Evolutionary conservation across 768 basidiomycete species (phyloP).

Genomic region (Agrocybe chaxingu): DNA sequence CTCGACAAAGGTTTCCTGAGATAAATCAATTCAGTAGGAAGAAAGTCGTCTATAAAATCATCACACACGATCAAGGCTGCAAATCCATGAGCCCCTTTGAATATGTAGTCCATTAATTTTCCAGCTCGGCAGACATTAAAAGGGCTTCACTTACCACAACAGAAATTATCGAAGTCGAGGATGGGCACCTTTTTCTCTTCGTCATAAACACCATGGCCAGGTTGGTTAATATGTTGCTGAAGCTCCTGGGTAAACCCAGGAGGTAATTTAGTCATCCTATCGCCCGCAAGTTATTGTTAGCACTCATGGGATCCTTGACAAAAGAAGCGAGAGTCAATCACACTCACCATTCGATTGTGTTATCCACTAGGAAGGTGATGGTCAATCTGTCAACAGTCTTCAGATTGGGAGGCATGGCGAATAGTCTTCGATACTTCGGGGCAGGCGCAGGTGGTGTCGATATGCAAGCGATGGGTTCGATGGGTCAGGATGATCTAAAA

Average conservation of each 20-base stretch:
- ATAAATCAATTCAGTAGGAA: not conserved
- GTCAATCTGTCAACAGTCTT: conserved; percentile 32
- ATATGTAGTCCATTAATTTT: not conserved
- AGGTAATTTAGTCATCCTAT: conserved; percentile 77
- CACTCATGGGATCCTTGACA: not conserved
- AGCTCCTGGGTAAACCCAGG: conserved; percentile 76
- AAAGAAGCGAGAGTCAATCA: not conserved
- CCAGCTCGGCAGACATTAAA: not conserved
- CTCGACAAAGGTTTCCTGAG: conserved; percentile 54
- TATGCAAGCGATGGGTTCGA: not conserved
- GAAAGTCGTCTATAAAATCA: not conserved
- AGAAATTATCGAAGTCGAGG: conserved; percentile 68
- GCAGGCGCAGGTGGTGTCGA: not conserved
- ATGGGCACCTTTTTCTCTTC: conserved; percentile 51
- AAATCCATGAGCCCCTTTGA: conserved; percentile 76
- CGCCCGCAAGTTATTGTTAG: not conserved
- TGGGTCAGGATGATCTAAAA: not conserved
- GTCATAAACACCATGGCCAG: conserved; percentile 41
- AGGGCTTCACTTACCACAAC: conserved; percentile 37
- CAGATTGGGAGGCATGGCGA: conserved; percentile 10
- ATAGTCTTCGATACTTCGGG: not conserved
- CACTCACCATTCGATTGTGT: conserved; percentile 72
- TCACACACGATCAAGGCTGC: conserved; percentile 69
- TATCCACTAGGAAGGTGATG: conserved; percentile 74
- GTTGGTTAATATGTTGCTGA: conserved; percentile 54